phyloP scores from a whole-genome alignment of 2,329 filamentous ascomycete genomes.

The Alternaria gansuensis region DNA sequence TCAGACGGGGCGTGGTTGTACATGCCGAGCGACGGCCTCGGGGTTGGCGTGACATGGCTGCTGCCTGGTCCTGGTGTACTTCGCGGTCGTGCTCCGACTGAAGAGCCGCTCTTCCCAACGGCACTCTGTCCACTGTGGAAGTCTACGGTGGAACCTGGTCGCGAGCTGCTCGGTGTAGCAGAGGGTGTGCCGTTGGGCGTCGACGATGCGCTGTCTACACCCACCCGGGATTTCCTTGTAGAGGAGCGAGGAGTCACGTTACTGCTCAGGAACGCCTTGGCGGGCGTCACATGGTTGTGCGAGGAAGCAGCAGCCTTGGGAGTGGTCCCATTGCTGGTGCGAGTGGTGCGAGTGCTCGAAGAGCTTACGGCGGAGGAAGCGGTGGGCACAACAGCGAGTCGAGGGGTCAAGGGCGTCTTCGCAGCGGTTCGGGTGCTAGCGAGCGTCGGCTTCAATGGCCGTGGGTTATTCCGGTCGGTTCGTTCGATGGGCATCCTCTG shows the following conservation, averaged over 20 bases:
- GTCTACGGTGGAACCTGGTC: conserved; percentile 47
- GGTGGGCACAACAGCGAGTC: conserved; percentile 59
- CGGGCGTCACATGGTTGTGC: conserved; percentile 64
- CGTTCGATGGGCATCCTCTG: conserved; percentile 53
- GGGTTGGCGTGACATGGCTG: conserved; percentile 33
- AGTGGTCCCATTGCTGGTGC: conserved; percentile 41
- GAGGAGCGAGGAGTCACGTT: conserved; percentile 84
- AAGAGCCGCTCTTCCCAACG: conserved; percentile 33
- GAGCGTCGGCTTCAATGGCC: conserved; percentile 74
- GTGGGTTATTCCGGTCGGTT: conserved; percentile 60
- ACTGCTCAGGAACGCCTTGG: conserved; percentile 66
- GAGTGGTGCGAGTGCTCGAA: conserved; percentile 39
- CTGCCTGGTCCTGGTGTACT: conserved; percentile 48
- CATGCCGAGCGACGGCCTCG: conserved; percentile 36
- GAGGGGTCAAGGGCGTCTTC: conserved; percentile 67
- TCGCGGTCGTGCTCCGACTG: conserved; percentile 45
- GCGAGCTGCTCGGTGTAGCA: conserved; percentile 49
- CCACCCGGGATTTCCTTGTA: conserved; percentile 70
- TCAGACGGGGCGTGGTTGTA: conserved; percentile 43
- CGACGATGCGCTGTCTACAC: conserved; percentile 70
- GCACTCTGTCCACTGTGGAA: conserved; percentile 37
- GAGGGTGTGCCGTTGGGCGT: conserved; percentile 72
- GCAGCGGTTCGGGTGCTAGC: conserved; percentile 64
- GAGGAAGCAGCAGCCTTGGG: conserved; percentile 43
- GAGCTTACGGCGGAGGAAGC: conserved; percentile 40